Evolutionary conservation across 495 filamentous ascomycete species (phyloP).

Genomic region (Friedmanniomyces simplex): DNA sequence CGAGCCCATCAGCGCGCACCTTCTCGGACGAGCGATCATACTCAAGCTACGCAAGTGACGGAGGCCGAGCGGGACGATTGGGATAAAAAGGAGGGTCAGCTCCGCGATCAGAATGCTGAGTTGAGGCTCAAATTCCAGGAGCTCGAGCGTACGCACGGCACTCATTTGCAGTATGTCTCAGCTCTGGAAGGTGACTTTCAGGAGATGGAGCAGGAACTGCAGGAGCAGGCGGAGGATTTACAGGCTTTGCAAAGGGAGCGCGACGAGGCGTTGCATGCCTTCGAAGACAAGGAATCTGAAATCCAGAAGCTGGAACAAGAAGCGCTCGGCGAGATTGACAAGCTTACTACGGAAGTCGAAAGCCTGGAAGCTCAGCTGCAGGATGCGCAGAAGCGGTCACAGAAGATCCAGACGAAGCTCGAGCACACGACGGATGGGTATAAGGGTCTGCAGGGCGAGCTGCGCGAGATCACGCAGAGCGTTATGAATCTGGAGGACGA

Average conservation of each 20-base stretch:
- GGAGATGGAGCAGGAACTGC: constrained; percentile 29
- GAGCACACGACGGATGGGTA: constrained; percentile 71
- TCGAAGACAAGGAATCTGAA: constrained; percentile 69
- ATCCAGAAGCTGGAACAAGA: constrained; percentile 70
- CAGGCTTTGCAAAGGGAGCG: constrained; percentile 74
- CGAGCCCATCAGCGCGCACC: constrained; percentile 62
- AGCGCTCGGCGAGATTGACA: constrained; percentile 72
- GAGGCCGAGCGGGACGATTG: constrained; percentile 67
- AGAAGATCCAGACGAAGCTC: constrained; percentile 53
- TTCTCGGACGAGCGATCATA: constrained; percentile 62
- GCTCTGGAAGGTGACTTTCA: constrained; percentile 28
- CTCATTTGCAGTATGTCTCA: constrained; percentile 31
- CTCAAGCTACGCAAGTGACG: constrained; percentile 56
- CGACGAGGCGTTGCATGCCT: constrained; percentile 68
- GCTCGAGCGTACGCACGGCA: constrained; percentile 33
- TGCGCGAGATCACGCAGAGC: constrained; percentile 78
- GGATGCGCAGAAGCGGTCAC: constrained; percentile 15
- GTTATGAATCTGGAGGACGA: constrained; percentile 81
- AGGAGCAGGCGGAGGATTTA: constrained; percentile 48
- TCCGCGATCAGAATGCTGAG: constrained; percentile 76
- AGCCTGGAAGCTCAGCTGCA: constrained; percentile 9
- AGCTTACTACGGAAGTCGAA: constrained; percentile 70
- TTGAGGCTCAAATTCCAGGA: constrained; percentile 66
- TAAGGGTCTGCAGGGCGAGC: constrained; percentile 74
- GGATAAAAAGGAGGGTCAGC: constrained; percentile 68